Conservation (phyloP, 331 rosid genomes). For the Spiraea crenata region DNA sequence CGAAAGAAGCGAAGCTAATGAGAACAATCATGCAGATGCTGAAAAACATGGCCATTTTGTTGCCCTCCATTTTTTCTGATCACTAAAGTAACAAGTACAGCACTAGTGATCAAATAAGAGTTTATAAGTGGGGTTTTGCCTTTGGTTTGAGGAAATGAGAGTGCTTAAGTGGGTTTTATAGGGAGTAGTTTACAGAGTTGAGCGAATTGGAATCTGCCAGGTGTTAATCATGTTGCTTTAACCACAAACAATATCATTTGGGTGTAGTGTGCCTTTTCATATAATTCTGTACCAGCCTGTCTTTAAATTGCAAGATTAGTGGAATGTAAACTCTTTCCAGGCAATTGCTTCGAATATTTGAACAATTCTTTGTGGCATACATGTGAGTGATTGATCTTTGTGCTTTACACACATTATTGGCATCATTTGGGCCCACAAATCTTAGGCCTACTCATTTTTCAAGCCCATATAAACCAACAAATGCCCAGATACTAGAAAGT, state of each 20-base stretch:
- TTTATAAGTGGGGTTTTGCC: neutral
- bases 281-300: conserved; percentile 28
- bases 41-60: conserved; percentile 37
- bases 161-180: conserved; percentile 17
- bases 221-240: conserved; percentile 15
- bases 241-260: conserved; percentile 31
- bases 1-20: conserved; percentile 30
- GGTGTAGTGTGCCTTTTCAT: conserved; percentile 15
- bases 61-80: conserved; percentile 25
- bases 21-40: conserved; percentile 41
- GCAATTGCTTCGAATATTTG: conserved; percentile 6
- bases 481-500: neutral
- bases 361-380: neutral
- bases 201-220: conserved; percentile 9
- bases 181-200: conserved; percentile 6
- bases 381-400: conserved; percentile 1
- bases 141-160: conserved; percentile 16
- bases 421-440: neutral
- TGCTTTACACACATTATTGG: neutral
- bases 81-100: neutral
- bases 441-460: no score
- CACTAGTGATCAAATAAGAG: neutral
- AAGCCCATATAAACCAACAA: no score
- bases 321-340: conserved; percentile 12
- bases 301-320: conserved; percentile 3